Evolutionary conservation across 192 early-diverging fungal genomes (phyloP).

Genomic region (Entophlyctis luteolus): DNA sequence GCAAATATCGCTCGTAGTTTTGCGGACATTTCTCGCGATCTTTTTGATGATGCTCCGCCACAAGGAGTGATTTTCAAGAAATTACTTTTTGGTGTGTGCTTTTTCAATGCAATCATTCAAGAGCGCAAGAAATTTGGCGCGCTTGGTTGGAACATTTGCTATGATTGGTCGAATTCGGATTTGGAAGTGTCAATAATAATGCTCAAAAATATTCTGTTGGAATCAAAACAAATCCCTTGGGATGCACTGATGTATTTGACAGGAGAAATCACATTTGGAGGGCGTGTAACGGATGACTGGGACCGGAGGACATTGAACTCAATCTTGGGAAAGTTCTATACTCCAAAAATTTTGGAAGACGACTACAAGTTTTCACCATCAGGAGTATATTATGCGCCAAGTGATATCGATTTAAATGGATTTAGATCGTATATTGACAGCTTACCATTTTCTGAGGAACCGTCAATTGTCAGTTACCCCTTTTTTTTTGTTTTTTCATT

Average conservation of each 20-base stretch:
- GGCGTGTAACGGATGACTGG: constrained; percentile 64
- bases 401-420: constrained; percentile 43
- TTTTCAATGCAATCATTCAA: constrained; percentile 64
- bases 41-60: constrained; percentile 58
- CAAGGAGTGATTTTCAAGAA: constrained; percentile 56
- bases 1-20: constrained; percentile 60
- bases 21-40: constrained; percentile 53
- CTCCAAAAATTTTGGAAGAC: constrained; percentile 51
- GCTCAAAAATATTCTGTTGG: constrained; percentile 49
- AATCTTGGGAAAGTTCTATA: constrained; percentile 51
- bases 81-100: constrained; percentile 59
- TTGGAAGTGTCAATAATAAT: constrained; percentile 53
- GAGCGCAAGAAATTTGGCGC: constrained; percentile 63
- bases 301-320: constrained; percentile 55
- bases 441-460: constrained; percentile 57
- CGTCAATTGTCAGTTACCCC: constrained; percentile 34
- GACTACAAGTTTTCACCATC: constrained; percentile 53
- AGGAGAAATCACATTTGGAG: constrained; percentile 62
- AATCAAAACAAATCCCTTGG: constrained; percentile 53
- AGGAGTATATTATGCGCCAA: constrained; percentile 56
- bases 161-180: constrained; percentile 60
- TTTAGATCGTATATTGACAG: constrained; percentile 53
- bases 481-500: not conserved
- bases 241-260: constrained; percentile 57
- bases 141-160: constrained; percentile 60